These are phyloP conservation scores for Saccharomycopsis sp. DNA, from an alignment of 805 yeast genomes.

Conservation along the genomic window DNA sequence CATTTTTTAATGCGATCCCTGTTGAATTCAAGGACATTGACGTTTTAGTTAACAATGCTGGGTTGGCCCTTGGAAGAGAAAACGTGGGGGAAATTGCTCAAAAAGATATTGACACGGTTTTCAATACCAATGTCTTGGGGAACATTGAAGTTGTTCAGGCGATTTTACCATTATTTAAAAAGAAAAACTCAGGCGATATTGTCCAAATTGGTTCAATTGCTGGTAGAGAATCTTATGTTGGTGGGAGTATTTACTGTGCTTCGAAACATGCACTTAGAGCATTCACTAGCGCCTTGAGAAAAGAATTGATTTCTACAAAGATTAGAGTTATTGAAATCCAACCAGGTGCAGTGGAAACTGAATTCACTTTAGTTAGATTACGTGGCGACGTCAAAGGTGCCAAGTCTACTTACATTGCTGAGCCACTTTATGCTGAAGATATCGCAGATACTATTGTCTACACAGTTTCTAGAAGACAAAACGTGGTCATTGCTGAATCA, in stretches of 20 bases:
- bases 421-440: constrained; percentile 57
- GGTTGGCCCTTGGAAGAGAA: constrained; percentile 39
- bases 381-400: constrained; percentile 51
- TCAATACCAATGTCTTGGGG: constrained; percentile 42
- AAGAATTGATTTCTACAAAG: constrained; percentile 64
- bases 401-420: constrained; percentile 46
- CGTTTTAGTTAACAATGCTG: constrained; percentile 58
- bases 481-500: constrained; percentile 73
- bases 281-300: constrained; percentile 56
- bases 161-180: constrained; percentile 35
- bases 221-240: constrained; percentile 64
- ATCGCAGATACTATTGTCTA: constrained; percentile 70
- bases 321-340: constrained; percentile 61
- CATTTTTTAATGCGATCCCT: constrained; percentile 41
- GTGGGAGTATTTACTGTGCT: constrained; percentile 66
- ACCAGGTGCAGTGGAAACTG: constrained; percentile 68
- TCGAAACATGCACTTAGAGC: constrained; percentile 58
- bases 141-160: constrained; percentile 40
- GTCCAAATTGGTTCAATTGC: constrained; percentile 65
- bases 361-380: constrained; percentile 53
- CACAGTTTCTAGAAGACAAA: constrained; percentile 57
- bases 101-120: constrained; percentile 37
- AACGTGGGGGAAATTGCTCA: constrained; percentile 34
- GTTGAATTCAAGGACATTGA: constrained; percentile 52
- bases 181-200: constrained; percentile 45